Evolutionary conservation across 2,329 filamentous ascomycete species (phyloP), one percentile per base, ranked within the genome.

Genomic region (Leptosphaerulina australis): DNA sequence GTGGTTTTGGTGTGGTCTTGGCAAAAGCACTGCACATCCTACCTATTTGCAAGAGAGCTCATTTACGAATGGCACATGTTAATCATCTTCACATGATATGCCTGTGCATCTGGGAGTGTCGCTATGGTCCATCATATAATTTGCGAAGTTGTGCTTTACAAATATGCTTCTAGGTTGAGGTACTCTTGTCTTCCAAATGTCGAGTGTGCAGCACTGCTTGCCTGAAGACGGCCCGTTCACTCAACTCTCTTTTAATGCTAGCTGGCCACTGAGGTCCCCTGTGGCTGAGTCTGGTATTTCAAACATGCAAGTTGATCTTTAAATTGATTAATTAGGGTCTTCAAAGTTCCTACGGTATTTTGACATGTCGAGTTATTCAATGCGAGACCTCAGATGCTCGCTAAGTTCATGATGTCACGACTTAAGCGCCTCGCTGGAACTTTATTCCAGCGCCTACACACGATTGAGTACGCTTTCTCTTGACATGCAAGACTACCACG

Each of bases 381-480:
- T 22, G 26, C 30, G 28, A 37, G 25, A 31, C 36, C 24, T 46
- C 26, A 33, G 43, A 5, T 33, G 15, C 35, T 50, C 40, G 45
- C 25, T 31, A 45, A 43, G 20, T 35, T 20, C 24, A 67, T 67
- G 64, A 67, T 67, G 64, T 67, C 64, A 67, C 57, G 57, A 67
- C 63, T 66, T 54, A 37, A 38, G 37, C 37, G 40, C 46, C 36
- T 15, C 33, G n/a, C 25, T 20, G 26, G 29, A 52, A 41, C 34
- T 38, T 48, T 31, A 26, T 37, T 29, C 20, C 30, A 46, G 21
- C 30, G 22, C 15, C 26, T 21, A 45, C 30, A 17, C 30, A 26
- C 20, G n/a, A 22, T 45, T 12, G 18, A 45, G 35, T 22, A 40
- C 40, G 9, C 20, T 26, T 25, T 26, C 22, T 14, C 21, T 25